Percentiles rank a stretch among this genome's conserved stretches.
Evolutionary conservation across 805 yeast species (phyloP).

Genomic region (Candida germanica): DNA sequence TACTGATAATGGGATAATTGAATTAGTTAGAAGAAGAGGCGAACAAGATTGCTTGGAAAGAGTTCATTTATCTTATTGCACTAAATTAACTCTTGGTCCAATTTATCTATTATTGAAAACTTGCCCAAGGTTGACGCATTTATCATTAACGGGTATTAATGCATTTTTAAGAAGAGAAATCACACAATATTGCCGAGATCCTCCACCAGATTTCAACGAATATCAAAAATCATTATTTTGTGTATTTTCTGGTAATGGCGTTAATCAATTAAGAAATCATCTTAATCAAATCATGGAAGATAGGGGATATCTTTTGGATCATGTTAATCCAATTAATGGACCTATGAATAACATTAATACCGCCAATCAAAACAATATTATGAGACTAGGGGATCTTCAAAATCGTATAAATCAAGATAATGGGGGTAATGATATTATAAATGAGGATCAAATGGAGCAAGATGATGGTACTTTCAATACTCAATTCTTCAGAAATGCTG

Average conservation of each 20-base stretch:
- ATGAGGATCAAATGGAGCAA: background rate
- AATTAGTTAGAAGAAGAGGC: conserved; percentile 64
- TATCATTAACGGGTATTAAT: conserved; percentile 86
- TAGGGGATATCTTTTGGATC: conserved; percentile 30
- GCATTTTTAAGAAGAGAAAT: conserved; percentile 87
- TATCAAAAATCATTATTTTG: conserved; percentile 85
- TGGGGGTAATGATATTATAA: background rate
- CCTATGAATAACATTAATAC: background rate
- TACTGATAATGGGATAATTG: conserved; percentile 77
- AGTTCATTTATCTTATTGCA: conserved; percentile 89
- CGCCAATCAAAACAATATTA: too few species aligned
- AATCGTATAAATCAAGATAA: conserved; percentile 3
- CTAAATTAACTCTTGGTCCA: conserved; percentile 74
- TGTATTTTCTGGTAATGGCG: conserved; percentile 92
- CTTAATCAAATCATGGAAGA: conserved; percentile 47
- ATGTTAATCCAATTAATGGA: conserved; percentile 7
- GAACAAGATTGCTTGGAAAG: conserved; percentile 83
- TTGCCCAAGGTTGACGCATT: conserved; percentile 85
- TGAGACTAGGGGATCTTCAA: conserved; percentile 4
- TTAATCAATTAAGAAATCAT: conserved; percentile 67
- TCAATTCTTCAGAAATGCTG: background rate
- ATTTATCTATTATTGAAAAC: conserved; percentile 68
- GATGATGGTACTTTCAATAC: conserved; percentile 3
- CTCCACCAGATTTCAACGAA: conserved; percentile 88
- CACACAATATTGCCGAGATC: conserved; percentile 81